These are phyloP conservation scores for Geosmithia flava DNA, from an alignment of 2,329 filamentous ascomycete genomes.

Conservation along the genomic window DNA sequence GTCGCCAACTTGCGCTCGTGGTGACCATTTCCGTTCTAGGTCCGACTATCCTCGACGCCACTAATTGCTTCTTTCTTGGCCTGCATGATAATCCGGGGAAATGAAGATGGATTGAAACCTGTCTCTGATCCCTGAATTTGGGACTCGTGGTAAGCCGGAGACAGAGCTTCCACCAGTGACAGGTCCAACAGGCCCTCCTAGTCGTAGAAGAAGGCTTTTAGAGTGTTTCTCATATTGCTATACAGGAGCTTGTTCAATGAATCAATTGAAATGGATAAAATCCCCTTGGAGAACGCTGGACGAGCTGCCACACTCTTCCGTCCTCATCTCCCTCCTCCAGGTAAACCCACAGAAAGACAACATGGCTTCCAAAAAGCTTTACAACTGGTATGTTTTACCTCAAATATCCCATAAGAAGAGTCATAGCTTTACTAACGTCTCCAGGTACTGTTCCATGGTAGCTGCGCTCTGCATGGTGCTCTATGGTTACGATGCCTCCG, in stretches of 20 bases:
- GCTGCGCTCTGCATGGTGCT: slow-evolving; percentile 65
- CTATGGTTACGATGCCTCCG: slow-evolving; percentile 63
- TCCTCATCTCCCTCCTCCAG: neutral
- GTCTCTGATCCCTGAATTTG: neutral
- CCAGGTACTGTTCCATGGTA: slow-evolving; percentile 55
- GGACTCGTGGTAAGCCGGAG: neutral
- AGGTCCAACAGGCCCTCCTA: neutral
- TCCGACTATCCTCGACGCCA: neutral
- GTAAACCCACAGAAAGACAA: neutral
- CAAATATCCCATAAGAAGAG: slow-evolving; percentile 1
- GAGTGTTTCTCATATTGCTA: too few relatives aligned
- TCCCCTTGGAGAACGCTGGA: neutral
- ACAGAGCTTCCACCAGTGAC: neutral
- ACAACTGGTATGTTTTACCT: slow-evolving; percentile 27
- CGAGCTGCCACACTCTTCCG: neutral
- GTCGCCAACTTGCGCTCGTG: too few relatives aligned
- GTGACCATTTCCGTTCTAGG: too few relatives aligned
- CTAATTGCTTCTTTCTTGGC: neutral
- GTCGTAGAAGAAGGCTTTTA: too few relatives aligned
- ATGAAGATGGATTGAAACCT: neutral
- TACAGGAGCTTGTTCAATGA: too few relatives aligned
- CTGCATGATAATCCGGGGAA: neutral
- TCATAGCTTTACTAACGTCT: neutral
- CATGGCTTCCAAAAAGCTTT: slow-evolving; percentile 11
- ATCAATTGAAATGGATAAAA: too few relatives aligned